Base-by-base conservation (phyloP, 2,329 filamentous ascomycete genomes). In the Fusarium sp. region DNA sequence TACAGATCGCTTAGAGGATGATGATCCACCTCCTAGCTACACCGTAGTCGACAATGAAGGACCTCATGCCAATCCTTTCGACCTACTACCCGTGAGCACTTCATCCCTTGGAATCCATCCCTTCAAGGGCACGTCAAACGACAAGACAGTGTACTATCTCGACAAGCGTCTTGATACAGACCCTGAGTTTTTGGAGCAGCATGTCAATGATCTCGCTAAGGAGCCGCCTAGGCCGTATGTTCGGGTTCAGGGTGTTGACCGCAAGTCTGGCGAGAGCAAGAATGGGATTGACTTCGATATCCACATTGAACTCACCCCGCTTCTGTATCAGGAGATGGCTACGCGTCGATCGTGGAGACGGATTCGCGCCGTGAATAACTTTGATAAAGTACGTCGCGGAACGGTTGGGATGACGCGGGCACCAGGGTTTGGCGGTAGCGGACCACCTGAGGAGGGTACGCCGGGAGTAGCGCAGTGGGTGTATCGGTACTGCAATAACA, bases 351-450 rank as follows among this genome's bases (percentile, higher is more conserved):
- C 83, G 8, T 86, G 82, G 84, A 72, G 78, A 13, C 68, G 79
- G 27, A 67, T 89, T n/a, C 78, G 80, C 12, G 85, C 86, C 0
- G 87, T 87, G 0, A 82, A 87, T 50, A 87, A 90, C 73, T 80
- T 83, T 55, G 87, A 90, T 71, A 87, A 88, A 67, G 86, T 86
- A 12, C 84, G 86, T 57, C 89, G 92, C n/a, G 92, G 92, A 21
- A 89, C 88, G 6, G 82, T 89, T 53, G 81, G 88, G 18, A 82
- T 84, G 59, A 84, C 80, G 7, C 80, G 85, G 6, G 88, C 84
- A 0, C 84, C 86, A 1, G 80, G 80, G n/a, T 79, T 83, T 43
- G 77, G 78, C 61, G 68, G 72, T 8, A 73, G 75, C 23, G 63
- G 67, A 20, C 56, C 55, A 5, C 72, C 75, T 8, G 78, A 80